These are phyloP conservation scores for Podaxis carcinomalis DNA, from an alignment of 768 basidiomycete species.

Conservation along the genomic window DNA sequence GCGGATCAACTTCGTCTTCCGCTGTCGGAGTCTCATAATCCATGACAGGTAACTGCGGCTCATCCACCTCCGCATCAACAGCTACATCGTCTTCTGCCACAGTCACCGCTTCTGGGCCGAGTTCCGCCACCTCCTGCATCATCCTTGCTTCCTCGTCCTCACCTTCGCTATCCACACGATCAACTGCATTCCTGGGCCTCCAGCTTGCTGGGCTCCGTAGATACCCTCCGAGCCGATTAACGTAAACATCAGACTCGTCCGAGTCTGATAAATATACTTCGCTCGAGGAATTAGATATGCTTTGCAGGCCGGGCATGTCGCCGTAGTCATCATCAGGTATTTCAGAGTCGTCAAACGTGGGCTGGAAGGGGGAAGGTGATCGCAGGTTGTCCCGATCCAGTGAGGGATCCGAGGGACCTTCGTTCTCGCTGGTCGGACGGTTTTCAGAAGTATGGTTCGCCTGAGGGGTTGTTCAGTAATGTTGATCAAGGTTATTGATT, in stretches of 20 bases:
- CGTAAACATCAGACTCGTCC: constrained; percentile 20
- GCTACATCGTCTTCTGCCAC: constrained; percentile 1
- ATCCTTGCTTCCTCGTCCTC: constrained; percentile 1
- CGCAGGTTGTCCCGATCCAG: background rate
- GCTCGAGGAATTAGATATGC: constrained; percentile 28
- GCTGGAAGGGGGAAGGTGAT: background rate
- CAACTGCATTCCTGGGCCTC: constrained; percentile 14
- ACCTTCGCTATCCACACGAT: constrained; percentile 6
- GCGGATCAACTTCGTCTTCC: background rate
- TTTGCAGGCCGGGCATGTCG: constrained; percentile 34
- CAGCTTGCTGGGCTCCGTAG: constrained; percentile 1
- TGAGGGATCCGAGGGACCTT: background rate
- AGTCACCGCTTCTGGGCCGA: background rate
- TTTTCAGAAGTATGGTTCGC: background rate
- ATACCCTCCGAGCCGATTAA: constrained; percentile 8
- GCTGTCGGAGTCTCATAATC: background rate
- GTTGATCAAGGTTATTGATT: background rate
- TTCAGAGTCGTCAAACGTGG: background rate
- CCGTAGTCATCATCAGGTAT: constrained; percentile 18
- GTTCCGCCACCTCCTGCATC: background rate
- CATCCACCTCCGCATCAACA: background rate
- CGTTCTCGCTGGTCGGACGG: background rate
- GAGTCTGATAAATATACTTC: constrained; percentile 25
- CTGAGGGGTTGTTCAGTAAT: background rate
- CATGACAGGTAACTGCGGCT: background rate